A percentile compares a stretch with the other conserved stretches of the same genome.
Conservation (phyloP, 208 protist genomes). For the Trypanosoma boissoni region DNA sequence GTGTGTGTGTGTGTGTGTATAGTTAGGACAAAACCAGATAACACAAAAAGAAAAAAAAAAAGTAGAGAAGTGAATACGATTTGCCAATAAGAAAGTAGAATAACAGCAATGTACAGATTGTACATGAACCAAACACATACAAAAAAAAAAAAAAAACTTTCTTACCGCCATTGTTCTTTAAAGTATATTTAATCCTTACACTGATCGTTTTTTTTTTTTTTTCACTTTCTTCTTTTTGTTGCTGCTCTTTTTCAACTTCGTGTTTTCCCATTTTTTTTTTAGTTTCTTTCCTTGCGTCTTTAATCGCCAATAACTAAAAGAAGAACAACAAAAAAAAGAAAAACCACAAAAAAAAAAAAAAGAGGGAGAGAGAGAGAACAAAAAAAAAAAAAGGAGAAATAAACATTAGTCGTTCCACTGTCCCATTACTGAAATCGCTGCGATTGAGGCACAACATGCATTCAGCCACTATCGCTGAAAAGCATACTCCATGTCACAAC, state of each 20-base stretch:
- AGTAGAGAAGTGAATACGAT: too few species aligned
- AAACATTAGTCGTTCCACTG: neutral
- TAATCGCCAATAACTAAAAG: constrained; percentile 9
- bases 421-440: too few species aligned
- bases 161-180: neutral
- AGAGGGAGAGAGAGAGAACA: constrained; percentile 9
- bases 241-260: neutral
- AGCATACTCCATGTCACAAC: too few species aligned
- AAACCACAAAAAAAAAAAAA: constrained; percentile 18
- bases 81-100: too few species aligned
- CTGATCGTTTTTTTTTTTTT: neutral
- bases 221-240: neutral
- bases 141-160: constrained; percentile 9
- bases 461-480: too few species aligned
- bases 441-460: too few species aligned
- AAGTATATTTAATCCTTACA: constrained; percentile 12
- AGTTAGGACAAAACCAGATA: too few species aligned
- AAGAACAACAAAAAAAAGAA: constrained; percentile 12
- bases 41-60: too few species aligned
- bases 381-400: constrained; percentile 5
- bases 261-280: constrained; percentile 1
- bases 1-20: constrained; percentile 10
- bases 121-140: neutral
- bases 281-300: neutral
- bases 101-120: neutral